Evolutionary conservation across 140 eudicot species (phyloP).

Genomic region (Anethum foeniculum): DNA sequence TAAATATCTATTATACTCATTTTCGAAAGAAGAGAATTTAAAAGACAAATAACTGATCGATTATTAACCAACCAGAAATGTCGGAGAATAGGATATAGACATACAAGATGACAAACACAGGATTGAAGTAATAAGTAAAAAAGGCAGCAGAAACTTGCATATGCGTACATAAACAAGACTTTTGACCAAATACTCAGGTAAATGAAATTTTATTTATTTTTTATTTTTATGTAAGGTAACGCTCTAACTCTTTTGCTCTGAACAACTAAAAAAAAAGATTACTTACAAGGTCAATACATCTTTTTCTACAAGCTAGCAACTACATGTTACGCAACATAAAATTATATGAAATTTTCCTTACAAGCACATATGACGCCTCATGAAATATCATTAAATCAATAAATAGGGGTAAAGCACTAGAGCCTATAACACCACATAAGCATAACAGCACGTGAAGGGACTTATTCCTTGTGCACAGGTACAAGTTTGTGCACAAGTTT

Average conservation of each 20-base stretch:
- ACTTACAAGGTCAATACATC: neutral
- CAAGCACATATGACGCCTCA: neutral
- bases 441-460: neutral
- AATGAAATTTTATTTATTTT: too few relatives aligned
- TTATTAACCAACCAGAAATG: neutral
- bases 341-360: neutral
- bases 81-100: neutral
- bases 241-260: neutral
- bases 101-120: neutral
- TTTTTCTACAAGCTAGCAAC: neutral
- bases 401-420: neutral
- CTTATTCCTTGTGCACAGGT: neutral
- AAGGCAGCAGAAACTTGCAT: neutral
- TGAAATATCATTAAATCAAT: neutral
- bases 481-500: neutral
- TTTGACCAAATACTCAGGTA: neutral
- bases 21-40: conserved; percentile 1
- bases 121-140: neutral
- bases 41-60: neutral
- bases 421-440: neutral
- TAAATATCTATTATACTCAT: conserved; percentile 2
- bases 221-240: neutral
- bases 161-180: neutral
- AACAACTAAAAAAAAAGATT: neutral
- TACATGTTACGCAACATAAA: neutral